Conservation (phyloP, 1,139 yeast species). For the Yarrowia galli region DNA sequence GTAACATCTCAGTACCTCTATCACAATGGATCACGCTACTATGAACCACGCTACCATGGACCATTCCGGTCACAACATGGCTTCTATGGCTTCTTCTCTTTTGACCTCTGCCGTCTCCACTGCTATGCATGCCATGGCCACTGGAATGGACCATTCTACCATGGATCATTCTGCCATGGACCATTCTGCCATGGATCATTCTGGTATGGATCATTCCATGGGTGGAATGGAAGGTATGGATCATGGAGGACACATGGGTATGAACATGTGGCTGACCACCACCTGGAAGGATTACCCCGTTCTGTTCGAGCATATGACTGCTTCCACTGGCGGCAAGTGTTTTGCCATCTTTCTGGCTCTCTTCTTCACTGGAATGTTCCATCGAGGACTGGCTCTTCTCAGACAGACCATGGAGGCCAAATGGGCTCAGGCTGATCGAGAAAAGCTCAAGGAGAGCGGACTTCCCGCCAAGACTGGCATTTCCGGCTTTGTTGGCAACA, state of each 20-base stretch:
- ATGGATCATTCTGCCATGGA: conserved; percentile 32
- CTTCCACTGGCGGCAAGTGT: conserved; percentile 32
- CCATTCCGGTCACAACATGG: conserved; percentile 30
- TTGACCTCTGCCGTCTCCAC: conserved; percentile 14
- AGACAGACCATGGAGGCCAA: conserved; percentile 38
- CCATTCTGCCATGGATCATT: conserved; percentile 4
- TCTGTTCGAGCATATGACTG: conserved; percentile 30
- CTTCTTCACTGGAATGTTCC: conserved; percentile 35
- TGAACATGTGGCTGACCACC: conserved; percentile 39
- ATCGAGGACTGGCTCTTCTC: conserved; percentile 31
- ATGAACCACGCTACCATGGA: conserved; percentile 34
- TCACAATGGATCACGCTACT: conserved; percentile 18
- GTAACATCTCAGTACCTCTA: not conserved
- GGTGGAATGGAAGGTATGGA: conserved; percentile 24
- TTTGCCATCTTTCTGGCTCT: conserved; percentile 34
- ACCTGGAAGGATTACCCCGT: conserved; percentile 26
- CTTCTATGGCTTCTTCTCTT: conserved; percentile 4
- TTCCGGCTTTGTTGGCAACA: conserved; percentile 18
- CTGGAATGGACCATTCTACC: conserved; percentile 31
- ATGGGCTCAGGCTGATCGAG: conserved; percentile 27
- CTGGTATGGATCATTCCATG: conserved; percentile 30
- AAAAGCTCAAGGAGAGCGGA: not conserved
- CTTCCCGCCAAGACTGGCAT: conserved; percentile 25
- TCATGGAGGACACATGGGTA: conserved; percentile 36
- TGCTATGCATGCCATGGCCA: conserved; percentile 21